These are phyloP conservation scores for Lycium barbarum DNA, from an alignment of 257 asterid genomes.

Conservation along the genomic window DNA sequence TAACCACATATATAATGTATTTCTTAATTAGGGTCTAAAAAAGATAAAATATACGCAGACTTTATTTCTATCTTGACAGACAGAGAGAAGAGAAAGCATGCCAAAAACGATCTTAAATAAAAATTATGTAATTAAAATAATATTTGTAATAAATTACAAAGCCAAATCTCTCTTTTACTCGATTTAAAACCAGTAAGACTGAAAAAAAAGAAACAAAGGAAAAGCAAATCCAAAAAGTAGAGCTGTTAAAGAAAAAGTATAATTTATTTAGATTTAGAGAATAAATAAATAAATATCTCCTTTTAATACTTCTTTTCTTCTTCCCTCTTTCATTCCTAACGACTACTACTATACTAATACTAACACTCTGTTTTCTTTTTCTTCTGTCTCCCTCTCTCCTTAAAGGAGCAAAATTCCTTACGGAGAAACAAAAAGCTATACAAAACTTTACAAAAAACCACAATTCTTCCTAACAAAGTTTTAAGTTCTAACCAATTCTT, in stretches of 20 bases:
- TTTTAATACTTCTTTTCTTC: not conserved
- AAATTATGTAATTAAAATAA: no score
- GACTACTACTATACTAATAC: not conserved
- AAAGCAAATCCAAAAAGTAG: not conserved
- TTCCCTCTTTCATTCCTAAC: constrained; percentile 2
- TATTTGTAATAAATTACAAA: no score
- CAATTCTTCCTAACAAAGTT: not conserved
- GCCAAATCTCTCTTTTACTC: no score
- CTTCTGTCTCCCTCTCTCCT: not conserved
- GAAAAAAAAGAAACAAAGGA: no score
- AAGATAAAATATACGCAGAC: no score
- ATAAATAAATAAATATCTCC: not conserved
- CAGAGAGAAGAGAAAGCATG: no score
- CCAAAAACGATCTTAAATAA: no score
- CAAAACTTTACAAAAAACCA: not conserved
- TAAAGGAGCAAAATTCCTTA: not conserved
- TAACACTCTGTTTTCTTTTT: not conserved
- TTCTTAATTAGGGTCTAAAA: no score
- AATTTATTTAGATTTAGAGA: no score
- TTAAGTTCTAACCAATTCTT: not conserved
- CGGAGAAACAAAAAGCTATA: not conserved
- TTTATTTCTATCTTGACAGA: no score
- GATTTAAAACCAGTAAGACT: no score
- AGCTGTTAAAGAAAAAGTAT: not conserved
- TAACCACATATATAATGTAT: no score